These are phyloP conservation scores for Sugiyamaella sp. DNA, from an alignment of 1,139 yeast species.

Conservation along the genomic window DNA sequence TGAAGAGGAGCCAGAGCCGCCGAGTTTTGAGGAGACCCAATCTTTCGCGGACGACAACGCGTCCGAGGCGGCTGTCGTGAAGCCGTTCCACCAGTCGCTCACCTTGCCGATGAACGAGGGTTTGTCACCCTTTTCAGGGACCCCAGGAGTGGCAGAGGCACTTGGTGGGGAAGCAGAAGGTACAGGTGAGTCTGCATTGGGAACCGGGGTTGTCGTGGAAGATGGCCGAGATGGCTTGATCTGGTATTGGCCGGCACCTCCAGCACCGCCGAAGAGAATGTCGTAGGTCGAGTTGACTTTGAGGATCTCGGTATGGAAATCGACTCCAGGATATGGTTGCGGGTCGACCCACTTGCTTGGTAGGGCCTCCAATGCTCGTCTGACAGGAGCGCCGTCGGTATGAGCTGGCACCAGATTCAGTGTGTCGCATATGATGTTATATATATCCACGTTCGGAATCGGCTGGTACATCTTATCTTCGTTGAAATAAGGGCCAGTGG, in stretches of 20 bases:
- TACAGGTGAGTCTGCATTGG: too few species aligned
- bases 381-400: constrained; percentile 58
- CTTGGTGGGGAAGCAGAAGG: neutral
- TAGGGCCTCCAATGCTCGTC: constrained; percentile 39
- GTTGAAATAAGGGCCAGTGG: constrained; percentile 77
- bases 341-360: constrained; percentile 59
- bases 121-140: neutral
- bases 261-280: constrained; percentile 28
- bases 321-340: constrained; percentile 58
- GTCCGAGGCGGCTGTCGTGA: constrained; percentile 19
- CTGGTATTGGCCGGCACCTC: neutral
- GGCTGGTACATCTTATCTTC: constrained; percentile 52
- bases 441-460: constrained; percentile 71
- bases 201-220: too few species aligned
- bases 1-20: constrained; percentile 3
- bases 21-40: constrained; percentile 22
- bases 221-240: constrained; percentile 3
- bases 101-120: constrained; percentile 8
- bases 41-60: constrained; percentile 22
- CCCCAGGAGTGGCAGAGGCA: neutral
- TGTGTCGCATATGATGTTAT: constrained; percentile 72
- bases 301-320: constrained; percentile 45
- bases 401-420: constrained; percentile 58
- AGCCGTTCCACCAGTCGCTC: constrained; percentile 19
- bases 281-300: constrained; percentile 42